These are phyloP conservation scores for Alternaria sp. DNA, from an alignment of 2,329 filamentous ascomycete species.

Conservation along the genomic window DNA sequence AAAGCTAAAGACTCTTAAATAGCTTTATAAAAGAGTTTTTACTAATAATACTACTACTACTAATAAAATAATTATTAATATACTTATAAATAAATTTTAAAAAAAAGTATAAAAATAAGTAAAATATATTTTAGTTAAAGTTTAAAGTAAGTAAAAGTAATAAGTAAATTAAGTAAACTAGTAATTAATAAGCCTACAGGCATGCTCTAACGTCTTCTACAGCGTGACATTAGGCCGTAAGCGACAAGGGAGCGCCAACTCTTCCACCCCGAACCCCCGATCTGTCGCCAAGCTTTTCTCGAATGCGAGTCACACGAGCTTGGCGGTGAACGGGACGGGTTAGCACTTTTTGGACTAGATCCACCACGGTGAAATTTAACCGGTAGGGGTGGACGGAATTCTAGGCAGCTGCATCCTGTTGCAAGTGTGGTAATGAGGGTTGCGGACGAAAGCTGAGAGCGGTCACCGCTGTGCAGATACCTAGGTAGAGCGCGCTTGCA, in stretches of 20 bases:
- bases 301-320: not conserved
- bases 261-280: conserved; percentile 4
- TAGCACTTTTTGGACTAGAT: not conserved
- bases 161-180: no score
- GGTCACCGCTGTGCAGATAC: not conserved
- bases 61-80: no score
- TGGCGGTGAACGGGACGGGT: not conserved
- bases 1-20: no score
- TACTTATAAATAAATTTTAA: no score
- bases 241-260: not conserved
- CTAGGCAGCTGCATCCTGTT: not conserved
- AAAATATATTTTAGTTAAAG: no score
- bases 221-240: no score
- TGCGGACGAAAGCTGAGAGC: not conserved
- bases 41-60: no score
- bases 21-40: no score
- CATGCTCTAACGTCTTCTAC: no score
- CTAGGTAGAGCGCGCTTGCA: not conserved
- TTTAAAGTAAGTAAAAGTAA: no score
- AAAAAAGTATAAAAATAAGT: no score
- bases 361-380: not conserved
- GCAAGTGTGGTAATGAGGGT: not conserved
- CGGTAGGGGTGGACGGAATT: not conserved
- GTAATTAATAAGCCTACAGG: no score
- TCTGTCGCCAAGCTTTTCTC: not conserved